Evolutionary conservation across 73 alveolate genomes (phyloP).

Genomic region (Paraurostyla sp.): DNA sequence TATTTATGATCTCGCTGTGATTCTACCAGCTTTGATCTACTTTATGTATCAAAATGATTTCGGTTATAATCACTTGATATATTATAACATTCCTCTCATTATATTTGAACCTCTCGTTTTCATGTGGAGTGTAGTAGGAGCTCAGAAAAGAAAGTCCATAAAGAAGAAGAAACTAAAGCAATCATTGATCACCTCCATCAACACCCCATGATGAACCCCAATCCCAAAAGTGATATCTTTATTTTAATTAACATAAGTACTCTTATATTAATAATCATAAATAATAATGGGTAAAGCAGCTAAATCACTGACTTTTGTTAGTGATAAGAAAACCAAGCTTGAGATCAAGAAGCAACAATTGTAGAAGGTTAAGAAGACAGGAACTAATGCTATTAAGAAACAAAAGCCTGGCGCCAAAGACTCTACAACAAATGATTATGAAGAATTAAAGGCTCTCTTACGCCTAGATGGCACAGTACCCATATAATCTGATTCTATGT

Average conservation of each 20-base stretch:
- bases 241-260: too few species aligned
- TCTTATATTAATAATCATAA: neutral
- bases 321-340: conserved; percentile 29
- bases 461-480: neutral
- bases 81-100: neutral
- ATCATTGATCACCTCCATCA: too few species aligned
- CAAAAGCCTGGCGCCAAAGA: neutral
- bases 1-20: neutral
- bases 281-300: conserved; percentile 35
- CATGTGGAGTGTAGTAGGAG: conserved; percentile 3
- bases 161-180: neutral
- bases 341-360: conserved; percentile 1
- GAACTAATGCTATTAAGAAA: neutral
- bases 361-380: conserved; percentile 25
- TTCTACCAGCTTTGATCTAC: neutral
- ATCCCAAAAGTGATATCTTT: too few species aligned
- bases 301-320: conserved; percentile 21
- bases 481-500: too few species aligned
- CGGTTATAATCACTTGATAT: neutral
- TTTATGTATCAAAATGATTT: neutral
- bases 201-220: too few species aligned
- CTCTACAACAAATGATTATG: conserved; percentile 17
- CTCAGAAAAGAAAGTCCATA: neutral
- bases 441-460: conserved; percentile 21
- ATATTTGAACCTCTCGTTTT: neutral